Evolutionary conservation across 352 stramenopile genomes (phyloP), one percentile per base, ranked within the genome.

Genomic region (Pythium oligandrum): DNA sequence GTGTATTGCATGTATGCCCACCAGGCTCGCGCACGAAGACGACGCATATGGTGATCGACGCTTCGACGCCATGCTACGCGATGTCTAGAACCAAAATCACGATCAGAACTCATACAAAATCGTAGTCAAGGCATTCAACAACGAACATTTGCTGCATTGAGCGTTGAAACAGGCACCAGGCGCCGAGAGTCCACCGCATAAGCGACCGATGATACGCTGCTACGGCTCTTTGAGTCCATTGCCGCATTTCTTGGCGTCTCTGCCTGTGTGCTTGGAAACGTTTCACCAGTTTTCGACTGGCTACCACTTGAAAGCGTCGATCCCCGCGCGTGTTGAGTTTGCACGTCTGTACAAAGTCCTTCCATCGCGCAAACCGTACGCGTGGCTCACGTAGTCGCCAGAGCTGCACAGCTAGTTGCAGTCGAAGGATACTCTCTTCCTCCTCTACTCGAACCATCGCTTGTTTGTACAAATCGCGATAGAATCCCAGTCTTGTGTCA

Each of bases 401-500:
- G 8, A 88, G 45, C 6, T 63, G 59, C 39, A 86, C 34, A 1
- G 75, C 75, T 0, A 55, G 52, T 10, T 75, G 55, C 4, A 78
- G 40, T 1, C 55, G 56, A 12, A 59, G 57, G 4, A 59, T 57
- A 3, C 57, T 50, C 40, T 79, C 68, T 44, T 86, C 75, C 33
- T 69, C 50, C 6, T 59, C 59, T 17, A 86, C 71, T 6, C 61
- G 53, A 3, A 66, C 51, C 30, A 70, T 68, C 2, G 73, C 75
- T 12, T 80, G 59, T 0, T 61, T 5, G 55, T 83, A 83, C 44
- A 81, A 39, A 17, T 76, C 67, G 36, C 62, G 68, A 44, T 79
- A 86, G 57, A 78, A 86, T 2, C 55, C 42, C 2, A 88, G 63
- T 0, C 75, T 73, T 49, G 68, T 84, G 52, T 88, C 78, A 44